Evolutionary conservation across 306 rosid species (phyloP).

Genomic region (Ziziphus jujuba): DNA sequence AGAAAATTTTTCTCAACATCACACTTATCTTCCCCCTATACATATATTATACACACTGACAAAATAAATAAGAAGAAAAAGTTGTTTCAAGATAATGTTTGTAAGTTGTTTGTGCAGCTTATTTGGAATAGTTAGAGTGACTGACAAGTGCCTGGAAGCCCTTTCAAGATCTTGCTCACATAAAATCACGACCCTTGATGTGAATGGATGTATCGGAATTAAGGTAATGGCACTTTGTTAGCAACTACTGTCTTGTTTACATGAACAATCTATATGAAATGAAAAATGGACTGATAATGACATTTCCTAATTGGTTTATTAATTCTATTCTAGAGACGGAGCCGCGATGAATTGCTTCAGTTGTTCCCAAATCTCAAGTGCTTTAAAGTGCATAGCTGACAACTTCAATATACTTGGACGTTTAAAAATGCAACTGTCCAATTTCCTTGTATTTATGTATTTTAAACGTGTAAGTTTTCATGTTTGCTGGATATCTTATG

Average conservation of each 20-base stretch:
- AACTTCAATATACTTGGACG: neutral
- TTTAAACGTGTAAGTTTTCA: neutral
- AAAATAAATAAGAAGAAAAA: no score
- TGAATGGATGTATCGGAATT: conserved; percentile 84
- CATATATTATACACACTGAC: no score
- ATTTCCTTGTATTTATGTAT: neutral
- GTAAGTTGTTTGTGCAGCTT: conserved; percentile 50
- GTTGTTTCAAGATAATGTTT: no score
- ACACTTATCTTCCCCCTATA: no score
- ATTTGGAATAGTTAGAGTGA: conserved; percentile 80
- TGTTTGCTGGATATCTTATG: no score
- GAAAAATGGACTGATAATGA: neutral
- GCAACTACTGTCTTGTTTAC: neutral
- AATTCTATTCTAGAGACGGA: conserved; percentile 56
- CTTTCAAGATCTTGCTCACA: conserved; percentile 63
- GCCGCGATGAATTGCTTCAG: conserved; percentile 62
- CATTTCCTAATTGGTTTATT: conserved; percentile 18
- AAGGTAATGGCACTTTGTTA: conserved; percentile 43
- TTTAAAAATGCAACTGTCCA: neutral
- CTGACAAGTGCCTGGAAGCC: conserved; percentile 68
- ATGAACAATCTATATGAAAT: neutral
- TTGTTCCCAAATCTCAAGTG: conserved; percentile 71
- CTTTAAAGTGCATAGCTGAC: conserved; percentile 84
- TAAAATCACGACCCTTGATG: conserved; percentile 75
- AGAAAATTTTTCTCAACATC: no score